Evolutionary conservation across 306 rosid species (phyloP).

Genomic region (Malus domestica): DNA sequence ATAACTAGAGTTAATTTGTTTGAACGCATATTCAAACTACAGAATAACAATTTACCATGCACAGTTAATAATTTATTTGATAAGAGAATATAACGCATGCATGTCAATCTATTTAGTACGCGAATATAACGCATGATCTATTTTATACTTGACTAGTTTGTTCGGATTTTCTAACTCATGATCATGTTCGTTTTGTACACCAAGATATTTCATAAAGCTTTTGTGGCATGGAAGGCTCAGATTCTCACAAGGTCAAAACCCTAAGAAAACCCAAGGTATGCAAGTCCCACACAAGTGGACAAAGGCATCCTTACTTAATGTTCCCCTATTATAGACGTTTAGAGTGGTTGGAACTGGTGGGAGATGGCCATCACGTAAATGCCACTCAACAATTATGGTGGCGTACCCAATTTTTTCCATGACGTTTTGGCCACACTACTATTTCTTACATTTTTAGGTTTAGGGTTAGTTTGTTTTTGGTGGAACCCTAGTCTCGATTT

Average conservation of each 20-base stretch:
- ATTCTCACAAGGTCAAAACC: background rate
- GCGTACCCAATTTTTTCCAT: conserved; percentile 1
- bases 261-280: background rate
- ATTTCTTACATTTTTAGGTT: background rate
- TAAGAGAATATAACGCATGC: too few species aligned
- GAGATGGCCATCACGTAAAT: conserved; percentile 32
- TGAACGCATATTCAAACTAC: too few species aligned
- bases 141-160: too few species aligned
- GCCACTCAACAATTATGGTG: conserved; percentile 32
- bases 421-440: conserved; percentile 8
- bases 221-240: background rate
- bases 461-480: background rate
- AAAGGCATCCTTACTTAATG: background rate
- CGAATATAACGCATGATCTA: too few species aligned
- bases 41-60: too few species aligned
- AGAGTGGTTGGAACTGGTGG: conserved; percentile 41
- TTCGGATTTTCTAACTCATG: background rate
- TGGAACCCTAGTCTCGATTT: background rate
- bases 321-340: conserved; percentile 5
- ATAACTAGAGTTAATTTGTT: too few species aligned
- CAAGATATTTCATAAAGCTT: background rate
- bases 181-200: background rate
- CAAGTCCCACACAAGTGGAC: conserved; percentile 5
- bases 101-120: too few species aligned
- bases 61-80: too few species aligned